Evolutionary conservation across 805 yeast genomes (phyloP), one percentile per base, ranked within the genome.

Genomic region (Metschnikowia henanensis): DNA sequence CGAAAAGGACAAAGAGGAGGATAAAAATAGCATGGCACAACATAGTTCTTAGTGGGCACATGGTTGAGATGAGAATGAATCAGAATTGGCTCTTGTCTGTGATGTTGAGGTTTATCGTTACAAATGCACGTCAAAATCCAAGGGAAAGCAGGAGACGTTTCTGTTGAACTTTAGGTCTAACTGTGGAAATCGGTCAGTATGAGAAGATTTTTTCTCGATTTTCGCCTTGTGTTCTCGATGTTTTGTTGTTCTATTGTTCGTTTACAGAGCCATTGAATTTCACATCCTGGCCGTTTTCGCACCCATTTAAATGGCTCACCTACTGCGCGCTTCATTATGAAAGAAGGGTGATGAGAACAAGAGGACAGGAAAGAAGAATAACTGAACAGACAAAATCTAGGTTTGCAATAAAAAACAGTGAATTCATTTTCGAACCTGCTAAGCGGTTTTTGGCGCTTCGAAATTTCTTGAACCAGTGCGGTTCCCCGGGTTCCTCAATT

Each of bases 241-340:
- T 21, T 34, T 9, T 6, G 12, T 6, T 17, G 7, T 15, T 15
- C n/a, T 16, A 21, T 34, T 13, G 20, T 30, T 37, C 19, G 34
- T n/a, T 29, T 18, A 36, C 39, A 36, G 33, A 29, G 18, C 26
- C 33, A 20, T 6, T 19, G 4, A 10, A 17, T 37, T 23, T 13
- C 17, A 7, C 33, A 17, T 13, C 26, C 28, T 20, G 39, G 39
- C 28, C 17, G 6, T 23, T 37, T 37, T 37, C 39, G 39, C 39
- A 37, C 39, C 39, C 39, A 35, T 15, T 30, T 16, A 23, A 23
- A 3, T 5, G 12, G 26, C 26, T 23, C 26, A 23, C 8, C 26
- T 13, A 9, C 3, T 5, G 12, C 3, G 12, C 12, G 8, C 12
- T 13, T 9, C 26, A 23, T 9, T 3, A 23, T 4, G 5, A 23